Base-by-base conservation (phyloP, 257 asterid species). In the Knoxia roxburghii region DNA sequence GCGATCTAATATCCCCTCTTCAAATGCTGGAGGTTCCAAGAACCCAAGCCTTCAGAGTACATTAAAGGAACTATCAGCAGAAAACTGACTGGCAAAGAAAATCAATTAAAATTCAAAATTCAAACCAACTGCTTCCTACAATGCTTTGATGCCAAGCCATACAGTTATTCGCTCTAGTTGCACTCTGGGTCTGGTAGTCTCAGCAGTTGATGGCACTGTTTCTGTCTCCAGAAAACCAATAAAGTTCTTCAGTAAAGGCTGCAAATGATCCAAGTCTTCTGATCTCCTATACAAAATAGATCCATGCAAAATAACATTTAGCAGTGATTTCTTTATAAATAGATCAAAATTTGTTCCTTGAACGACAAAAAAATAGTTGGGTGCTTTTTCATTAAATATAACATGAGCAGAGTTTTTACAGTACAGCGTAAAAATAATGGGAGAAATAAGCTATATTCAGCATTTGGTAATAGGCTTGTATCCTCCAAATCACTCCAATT, bases 141-240 rank as follows among this genome's bases (percentile, higher is more conserved):
- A 72, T 81, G 95, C 85, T 83, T 93, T 93, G 85, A 93, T 88
- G 83, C 99, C 97, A 79, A 93, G 94, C 99, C 99, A 93, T 75
- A 93, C 95, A 72, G 99, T 77, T 68, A 80, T 66, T 58, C 88
- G 88, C 70, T 93, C 97, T 82, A 90, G 82, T 78, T 90, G 92
- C 72, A 86, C 78, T 89, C 99, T 90, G 48, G 95, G 89, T 83
- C 99, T 86, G 69, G 89, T 76, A 79, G 82, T 59, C 73, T 75
- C 86, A 43, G 50, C 65, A 60, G 75, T 69, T 45, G 73, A 61
- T 76, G 79, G 83, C 78, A 65, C 15, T 53, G 72, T 77, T 60
- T 93, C 99, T 35, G 86, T 72, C 80, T 91, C 95, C 92, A 93
- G 77, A 78, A 86, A 54, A 72, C 67, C 54, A 64, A 93, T 86